Evolutionary conservation across 2,329 filamentous ascomycete genomes (phyloP).

Genomic region (Colletotrichum sp.): DNA sequence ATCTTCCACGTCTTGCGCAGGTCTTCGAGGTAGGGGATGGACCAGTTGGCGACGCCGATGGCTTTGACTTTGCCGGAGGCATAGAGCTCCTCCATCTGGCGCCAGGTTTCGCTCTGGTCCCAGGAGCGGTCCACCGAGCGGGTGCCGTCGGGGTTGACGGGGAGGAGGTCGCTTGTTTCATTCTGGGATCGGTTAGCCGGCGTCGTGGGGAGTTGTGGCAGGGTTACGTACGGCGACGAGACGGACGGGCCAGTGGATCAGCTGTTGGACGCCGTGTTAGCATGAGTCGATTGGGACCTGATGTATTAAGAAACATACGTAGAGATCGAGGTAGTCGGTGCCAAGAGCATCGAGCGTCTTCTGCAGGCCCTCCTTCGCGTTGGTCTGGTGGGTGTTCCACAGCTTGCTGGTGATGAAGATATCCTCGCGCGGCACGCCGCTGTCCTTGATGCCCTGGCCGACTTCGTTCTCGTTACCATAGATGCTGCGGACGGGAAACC

Average conservation of each 20-base stretch:
- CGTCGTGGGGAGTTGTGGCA: no score
- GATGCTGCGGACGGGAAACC: background rate
- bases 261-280: rapidly evolving
- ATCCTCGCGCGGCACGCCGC: background rate
- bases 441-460: background rate
- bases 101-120: background rate
- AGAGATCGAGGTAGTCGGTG: background rate
- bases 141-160: background rate
- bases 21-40: background rate
- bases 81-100: background rate
- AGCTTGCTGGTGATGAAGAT: background rate
- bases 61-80: background rate
- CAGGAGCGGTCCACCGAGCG: background rate
- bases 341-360: background rate
- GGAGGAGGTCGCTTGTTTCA: background rate
- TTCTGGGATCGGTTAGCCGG: background rate
- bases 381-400: background rate
- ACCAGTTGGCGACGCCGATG: background rate
- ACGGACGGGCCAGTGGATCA: background rate
- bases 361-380: background rate
- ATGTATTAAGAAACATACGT: rapidly evolving
- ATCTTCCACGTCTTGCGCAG: background rate
- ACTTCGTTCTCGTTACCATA: background rate
- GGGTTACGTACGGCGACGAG: background rate
- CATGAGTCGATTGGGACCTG: background rate